Evolutionary conservation across 2,329 filamentous ascomycete species (phyloP).

Genomic region (Fusarium bulbicola): DNA sequence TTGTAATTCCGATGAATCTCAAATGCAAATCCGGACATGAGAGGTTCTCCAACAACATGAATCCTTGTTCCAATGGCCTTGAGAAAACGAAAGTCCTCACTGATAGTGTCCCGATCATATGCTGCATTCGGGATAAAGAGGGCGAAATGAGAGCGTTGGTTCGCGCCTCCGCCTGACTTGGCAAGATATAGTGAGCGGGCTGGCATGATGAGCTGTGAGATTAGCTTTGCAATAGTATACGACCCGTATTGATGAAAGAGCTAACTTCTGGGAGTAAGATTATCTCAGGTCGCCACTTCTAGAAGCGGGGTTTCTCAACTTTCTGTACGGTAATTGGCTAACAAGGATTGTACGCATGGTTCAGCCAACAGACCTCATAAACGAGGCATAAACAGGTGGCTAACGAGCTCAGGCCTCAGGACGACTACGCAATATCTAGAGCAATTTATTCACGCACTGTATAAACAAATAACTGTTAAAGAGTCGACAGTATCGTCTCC

Average conservation of each 20-base stretch:
- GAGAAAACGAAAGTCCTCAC: not conserved
- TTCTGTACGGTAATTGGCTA: not conserved
- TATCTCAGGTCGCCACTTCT: fast-evolving
- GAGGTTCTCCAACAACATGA: not conserved
- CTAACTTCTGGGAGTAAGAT: fast-evolving
- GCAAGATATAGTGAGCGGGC: fast-evolving
- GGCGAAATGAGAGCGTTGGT: not conserved
- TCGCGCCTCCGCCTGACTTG: fast-evolving
- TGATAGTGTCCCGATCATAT: not conserved
- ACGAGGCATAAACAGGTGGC: not conserved
- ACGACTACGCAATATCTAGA: fast-evolving
- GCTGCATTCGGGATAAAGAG: not conserved
- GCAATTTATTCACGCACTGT: fast-evolving
- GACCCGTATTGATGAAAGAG: fast-evolving
- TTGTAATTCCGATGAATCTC: not conserved
- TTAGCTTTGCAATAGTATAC: not conserved
- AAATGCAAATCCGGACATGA: not conserved
- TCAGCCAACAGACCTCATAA: not conserved
- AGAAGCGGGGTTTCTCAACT: not conserved
- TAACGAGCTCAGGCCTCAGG: fast-evolving
- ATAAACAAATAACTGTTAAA: fast-evolving
- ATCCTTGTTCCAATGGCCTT: not conserved
- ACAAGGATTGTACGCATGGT: not conserved
- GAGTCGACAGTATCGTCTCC: fast-evolving
- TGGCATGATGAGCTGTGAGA: not conserved